phyloP scores from a whole-genome alignment of 148 eudicot genomes.

The Nepenthes mirabilis region DNA sequence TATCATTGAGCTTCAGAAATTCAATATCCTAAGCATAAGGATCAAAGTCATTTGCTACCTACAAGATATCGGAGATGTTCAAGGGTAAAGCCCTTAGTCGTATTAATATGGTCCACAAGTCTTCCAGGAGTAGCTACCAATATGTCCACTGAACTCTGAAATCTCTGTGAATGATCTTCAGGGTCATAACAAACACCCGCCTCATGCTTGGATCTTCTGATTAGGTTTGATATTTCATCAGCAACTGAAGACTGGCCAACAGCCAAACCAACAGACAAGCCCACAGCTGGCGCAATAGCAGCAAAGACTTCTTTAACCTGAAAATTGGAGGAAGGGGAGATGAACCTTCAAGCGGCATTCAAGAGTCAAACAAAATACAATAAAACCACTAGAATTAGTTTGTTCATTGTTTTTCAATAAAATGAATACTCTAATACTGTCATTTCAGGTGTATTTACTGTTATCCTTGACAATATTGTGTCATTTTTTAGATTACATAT shows the following conservation, averaged over 20 bases:
- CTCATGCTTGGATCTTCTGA: constrained; percentile 46
- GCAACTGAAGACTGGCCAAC: constrained; percentile 90
- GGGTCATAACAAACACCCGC: constrained; percentile 61
- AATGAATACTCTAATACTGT: too few relatives aligned
- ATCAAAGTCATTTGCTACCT: constrained; percentile 18
- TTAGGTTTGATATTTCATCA: constrained; percentile 68
- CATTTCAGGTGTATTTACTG: too few relatives aligned
- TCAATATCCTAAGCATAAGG: neutral
- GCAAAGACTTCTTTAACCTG: constrained; percentile 85
- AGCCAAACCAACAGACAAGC: constrained; percentile 90
- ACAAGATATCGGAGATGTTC: constrained; percentile 89
- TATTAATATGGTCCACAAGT: constrained; percentile 84
- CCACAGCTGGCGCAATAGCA: constrained; percentile 81
- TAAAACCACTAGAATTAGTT: neutral
- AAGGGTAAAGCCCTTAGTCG: constrained; percentile 81
- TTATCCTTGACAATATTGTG: too few relatives aligned
- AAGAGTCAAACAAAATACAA: neutral
- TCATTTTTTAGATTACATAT: too few relatives aligned
- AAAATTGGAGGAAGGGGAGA: constrained; percentile 9
- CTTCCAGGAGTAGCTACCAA: constrained; percentile 96
- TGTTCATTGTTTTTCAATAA: too few relatives aligned
- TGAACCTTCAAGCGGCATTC: neutral
- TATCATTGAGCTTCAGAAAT: too few relatives aligned
- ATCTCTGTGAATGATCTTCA: constrained; percentile 36
- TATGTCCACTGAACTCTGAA: constrained; percentile 75